Evolutionary conservation across 1,284 basidiomycete genomes (phyloP), one percentile per base, ranked within the genome.

Genomic region (Meira miltonrushii): DNA sequence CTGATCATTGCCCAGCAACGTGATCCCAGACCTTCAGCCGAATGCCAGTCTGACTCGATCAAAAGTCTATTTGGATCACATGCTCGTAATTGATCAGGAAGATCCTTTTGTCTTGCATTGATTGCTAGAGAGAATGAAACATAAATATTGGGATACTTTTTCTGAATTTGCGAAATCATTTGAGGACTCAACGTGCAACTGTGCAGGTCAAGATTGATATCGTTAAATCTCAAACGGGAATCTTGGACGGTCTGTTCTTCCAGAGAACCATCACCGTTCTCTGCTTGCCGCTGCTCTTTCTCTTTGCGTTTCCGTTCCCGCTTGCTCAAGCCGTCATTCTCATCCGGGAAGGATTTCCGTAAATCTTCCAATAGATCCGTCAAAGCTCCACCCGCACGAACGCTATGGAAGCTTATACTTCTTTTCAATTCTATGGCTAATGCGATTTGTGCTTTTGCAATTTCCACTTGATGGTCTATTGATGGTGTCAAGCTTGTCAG

Each of bases 371-470:
- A 54, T 21, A 73, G 52, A 19, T 64, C 64, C 8, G 65, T 52
- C 4, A 71, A 74, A 1, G 67, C 46, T 0, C 71, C 74, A 8
- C 66, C 65, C 2, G 71, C 68, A 21, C 70, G 68, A 17, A 77
- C 74, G 15, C 73, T 72, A 55, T 77, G 74, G 15, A 75, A 67
- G 53, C 68, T 71, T 44, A 77, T 64, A 56, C 69, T 69, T 47
- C 74, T 65, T 6, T 58, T 51, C 15, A 66, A 52, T 5, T 57
- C 49, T 21, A 69, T 50, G 0, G 74, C 74, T 7, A 77, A 46
- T 9, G 56, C 41, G 23, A 77, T 59, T 57, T 77, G 74, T 0
- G 69, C 65, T 9, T 61, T 44, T 10, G 75, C 55, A 19, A 77
- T 59, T 2, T 59, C 37, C n/a, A 71, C 43, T 54, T 77, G 74